Evolutionary conservation across 305 asterid species (phyloP).

Genomic region (Rubia peregrina): DNA sequence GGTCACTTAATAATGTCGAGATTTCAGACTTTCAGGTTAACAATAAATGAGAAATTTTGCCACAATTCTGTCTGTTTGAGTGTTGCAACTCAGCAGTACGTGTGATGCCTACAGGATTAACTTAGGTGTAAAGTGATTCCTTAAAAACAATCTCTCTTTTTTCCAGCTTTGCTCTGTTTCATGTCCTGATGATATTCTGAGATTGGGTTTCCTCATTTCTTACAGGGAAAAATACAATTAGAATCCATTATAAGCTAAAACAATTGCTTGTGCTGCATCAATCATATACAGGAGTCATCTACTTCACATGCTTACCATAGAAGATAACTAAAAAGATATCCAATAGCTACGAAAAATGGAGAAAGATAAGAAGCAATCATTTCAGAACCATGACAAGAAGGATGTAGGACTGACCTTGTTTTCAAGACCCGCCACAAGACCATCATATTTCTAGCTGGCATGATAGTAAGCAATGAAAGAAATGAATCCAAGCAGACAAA

Average conservation of each 20-base stretch:
- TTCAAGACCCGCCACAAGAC: conserved; percentile 60
- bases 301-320: neutral
- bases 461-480: conserved; percentile 84
- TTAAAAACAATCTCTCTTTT: neutral
- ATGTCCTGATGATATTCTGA: neutral
- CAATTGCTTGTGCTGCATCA: neutral
- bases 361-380: neutral
- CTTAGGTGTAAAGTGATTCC: neutral
- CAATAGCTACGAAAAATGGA: neutral
- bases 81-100: too few relatives aligned
- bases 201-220: neutral
- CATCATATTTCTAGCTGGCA: conserved; percentile 77
- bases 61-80: too few relatives aligned
- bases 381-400: conserved; percentile 6
- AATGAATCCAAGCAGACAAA: conserved; percentile 95
- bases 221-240: neutral
- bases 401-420: conserved; percentile 57
- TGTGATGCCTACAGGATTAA: too few relatives aligned
- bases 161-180: neutral
- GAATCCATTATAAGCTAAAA: neutral
- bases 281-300: neutral
- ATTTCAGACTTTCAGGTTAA: too few relatives aligned
- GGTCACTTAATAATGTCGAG: too few relatives aligned
- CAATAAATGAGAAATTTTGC: too few relatives aligned
- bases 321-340: neutral